Conservation (phyloP, 169 alveolate species). For the Plasmodium sp. region DNA sequence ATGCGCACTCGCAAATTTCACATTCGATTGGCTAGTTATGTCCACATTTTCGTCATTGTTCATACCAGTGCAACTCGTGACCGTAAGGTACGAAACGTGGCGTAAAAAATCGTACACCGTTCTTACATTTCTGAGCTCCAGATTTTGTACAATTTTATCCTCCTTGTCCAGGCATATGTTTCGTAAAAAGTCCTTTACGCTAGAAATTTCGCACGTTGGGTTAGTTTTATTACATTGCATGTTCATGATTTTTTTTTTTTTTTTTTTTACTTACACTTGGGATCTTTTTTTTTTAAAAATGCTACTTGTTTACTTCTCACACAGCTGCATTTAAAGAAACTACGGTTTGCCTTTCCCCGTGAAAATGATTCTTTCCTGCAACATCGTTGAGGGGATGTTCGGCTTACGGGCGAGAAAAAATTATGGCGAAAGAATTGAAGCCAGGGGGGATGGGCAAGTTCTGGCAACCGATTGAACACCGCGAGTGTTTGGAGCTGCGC, state of each 20-base stretch:
- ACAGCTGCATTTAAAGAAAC: background rate
- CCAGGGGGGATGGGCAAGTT: background rate
- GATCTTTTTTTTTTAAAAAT: background rate
- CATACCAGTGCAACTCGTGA: constrained; percentile 13
- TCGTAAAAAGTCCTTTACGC: constrained; percentile 6
- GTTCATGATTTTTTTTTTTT: background rate
- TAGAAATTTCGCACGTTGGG: background rate
- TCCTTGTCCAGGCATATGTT: constrained; percentile 45
- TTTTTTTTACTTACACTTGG: background rate
- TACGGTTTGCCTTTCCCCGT: background rate
- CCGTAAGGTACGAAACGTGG: constrained; percentile 26
- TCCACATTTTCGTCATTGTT: constrained; percentile 11
- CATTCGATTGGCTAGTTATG: constrained; percentile 9
- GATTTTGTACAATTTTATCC: constrained; percentile 31
- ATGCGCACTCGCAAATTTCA: background rate
- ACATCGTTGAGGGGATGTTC: background rate
- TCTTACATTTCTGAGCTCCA: constrained; percentile 29
- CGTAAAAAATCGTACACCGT: constrained; percentile 42
- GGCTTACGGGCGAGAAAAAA: background rate
- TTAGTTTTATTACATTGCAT: constrained; percentile 8
- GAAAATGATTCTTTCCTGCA: background rate
- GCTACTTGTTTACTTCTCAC: background rate
- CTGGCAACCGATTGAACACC: background rate
- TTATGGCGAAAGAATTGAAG: background rate
- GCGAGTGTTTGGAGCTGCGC: background rate